Evolutionary conservation across 169 alveolate genomes (phyloP).

Genomic region (Plasmodium inui): DNA sequence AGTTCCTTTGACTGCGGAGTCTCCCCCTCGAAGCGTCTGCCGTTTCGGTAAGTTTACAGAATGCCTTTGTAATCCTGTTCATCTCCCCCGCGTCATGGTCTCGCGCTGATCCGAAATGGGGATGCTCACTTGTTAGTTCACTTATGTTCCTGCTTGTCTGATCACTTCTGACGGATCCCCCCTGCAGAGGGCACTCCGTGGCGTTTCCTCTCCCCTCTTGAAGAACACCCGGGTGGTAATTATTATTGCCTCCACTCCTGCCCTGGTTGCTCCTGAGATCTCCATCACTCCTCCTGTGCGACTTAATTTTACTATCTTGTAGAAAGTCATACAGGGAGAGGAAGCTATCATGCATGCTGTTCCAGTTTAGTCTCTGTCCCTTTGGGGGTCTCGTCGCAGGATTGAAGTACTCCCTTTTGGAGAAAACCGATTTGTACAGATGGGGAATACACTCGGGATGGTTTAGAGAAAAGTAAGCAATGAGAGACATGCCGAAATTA

Average conservation of each 20-base stretch:
- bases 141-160: background rate
- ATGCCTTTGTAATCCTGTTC: background rate
- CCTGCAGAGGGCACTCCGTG: background rate
- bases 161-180: background rate
- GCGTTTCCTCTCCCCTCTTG: background rate
- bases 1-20: too few relatives aligned
- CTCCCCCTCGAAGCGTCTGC: background rate
- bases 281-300: background rate
- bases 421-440: conserved; percentile 8
- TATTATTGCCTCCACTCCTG: background rate
- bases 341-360: background rate
- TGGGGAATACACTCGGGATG: background rate
- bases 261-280: background rate
- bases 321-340: background rate
- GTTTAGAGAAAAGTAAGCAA: conserved; percentile 13
- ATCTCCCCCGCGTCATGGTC: background rate
- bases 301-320: background rate
- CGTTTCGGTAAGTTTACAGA: background rate
- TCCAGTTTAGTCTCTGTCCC: background rate
- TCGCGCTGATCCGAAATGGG: background rate
- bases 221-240: background rate
- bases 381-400: background rate
- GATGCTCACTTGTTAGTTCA: background rate
- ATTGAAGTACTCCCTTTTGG: background rate
- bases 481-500: conserved; percentile 26